A percentile compares a stretch with the other conserved stretches of the same genome.
Conservation (phyloP, 345 rosid species). For the Salix brachista region DNA sequence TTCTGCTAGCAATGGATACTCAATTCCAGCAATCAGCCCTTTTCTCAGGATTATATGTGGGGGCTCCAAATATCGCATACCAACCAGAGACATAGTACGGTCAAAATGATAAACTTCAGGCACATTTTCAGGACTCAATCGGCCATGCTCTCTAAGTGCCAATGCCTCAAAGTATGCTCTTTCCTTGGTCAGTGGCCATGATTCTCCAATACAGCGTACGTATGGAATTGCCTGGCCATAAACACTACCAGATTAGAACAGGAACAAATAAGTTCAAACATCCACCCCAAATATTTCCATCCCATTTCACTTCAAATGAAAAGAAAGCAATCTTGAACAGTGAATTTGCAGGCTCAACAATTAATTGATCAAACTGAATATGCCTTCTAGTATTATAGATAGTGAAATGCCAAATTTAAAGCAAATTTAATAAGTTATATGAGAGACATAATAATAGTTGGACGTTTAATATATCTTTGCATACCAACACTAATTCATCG, state of each 20-base stretch:
- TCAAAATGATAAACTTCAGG: conserved; percentile 95
- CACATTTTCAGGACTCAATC: conserved; percentile 66
- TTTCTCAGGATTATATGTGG: conserved; percentile 91
- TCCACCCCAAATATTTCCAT: background rate
- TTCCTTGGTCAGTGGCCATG: conserved; percentile 98
- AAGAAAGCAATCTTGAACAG: background rate
- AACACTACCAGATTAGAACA: background rate
- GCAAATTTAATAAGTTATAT: background rate
- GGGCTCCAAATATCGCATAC: conserved; percentile 89
- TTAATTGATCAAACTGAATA: background rate
- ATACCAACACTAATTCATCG: background rate
- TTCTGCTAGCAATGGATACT: conserved; percentile 71
- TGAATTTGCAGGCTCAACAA: background rate
- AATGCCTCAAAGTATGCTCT: conserved; percentile 78
- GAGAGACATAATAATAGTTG: background rate
- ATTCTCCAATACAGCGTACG: conserved; percentile 78
- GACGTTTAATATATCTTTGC: background rate
- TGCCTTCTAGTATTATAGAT: background rate
- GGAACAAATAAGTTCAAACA: background rate
- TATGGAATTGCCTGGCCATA: conserved; percentile 85
- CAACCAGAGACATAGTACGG: conserved; percentile 81
- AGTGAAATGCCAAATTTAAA: background rate
- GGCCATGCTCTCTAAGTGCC: conserved; percentile 62
- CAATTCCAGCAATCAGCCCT: conserved; percentile 78
- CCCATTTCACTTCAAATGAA: background rate